These are phyloP conservation scores for Neoconidiobolus thromboides DNA, from an alignment of 371 early-diverging fungal species.

Conservation along the genomic window DNA sequence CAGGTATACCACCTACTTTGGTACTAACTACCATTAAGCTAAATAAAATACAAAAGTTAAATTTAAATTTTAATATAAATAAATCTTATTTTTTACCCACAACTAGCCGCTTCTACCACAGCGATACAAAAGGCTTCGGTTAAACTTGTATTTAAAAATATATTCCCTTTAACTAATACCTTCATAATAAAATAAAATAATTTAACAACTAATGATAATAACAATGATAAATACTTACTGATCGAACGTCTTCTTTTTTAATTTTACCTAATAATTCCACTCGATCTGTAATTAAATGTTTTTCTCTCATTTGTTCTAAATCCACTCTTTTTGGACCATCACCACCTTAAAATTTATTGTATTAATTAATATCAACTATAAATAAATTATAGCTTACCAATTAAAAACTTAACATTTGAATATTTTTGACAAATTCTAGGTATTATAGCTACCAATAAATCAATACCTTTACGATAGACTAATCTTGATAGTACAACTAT, in stretches of 20 bases:
- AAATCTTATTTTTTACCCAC: constrained; percentile 35
- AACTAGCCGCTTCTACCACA: constrained; percentile 97
- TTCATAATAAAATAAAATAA: constrained; percentile 6
- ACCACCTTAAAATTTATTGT: constrained; percentile 32
- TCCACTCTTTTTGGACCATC: constrained; percentile 95
- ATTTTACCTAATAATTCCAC: constrained; percentile 86
- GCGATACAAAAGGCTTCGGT: constrained; percentile 99
- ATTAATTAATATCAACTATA: not conserved
- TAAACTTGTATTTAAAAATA: constrained; percentile 95
- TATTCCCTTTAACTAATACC: constrained; percentile 81
- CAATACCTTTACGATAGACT: constrained; percentile 94
- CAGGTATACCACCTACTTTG: constrained; percentile 96
- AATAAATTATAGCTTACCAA: constrained; percentile 31
- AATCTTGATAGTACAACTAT: constrained; percentile 87
- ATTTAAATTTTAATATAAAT: not conserved
- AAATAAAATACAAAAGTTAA: constrained; percentile 5
- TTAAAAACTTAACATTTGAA: constrained; percentile 73
- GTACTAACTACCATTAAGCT: constrained; percentile 94
- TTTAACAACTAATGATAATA: not conserved
- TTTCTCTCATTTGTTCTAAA: constrained; percentile 95
- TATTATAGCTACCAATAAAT: constrained; percentile 79
- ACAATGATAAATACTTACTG: constrained; percentile 22
- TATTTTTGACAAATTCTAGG: constrained; percentile 80
- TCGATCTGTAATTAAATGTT: constrained; percentile 76
- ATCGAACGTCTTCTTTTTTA: constrained; percentile 64